phyloP scores from a whole-genome alignment of 768 basidiomycete genomes.

The Guyanaporus albipodus region DNA sequence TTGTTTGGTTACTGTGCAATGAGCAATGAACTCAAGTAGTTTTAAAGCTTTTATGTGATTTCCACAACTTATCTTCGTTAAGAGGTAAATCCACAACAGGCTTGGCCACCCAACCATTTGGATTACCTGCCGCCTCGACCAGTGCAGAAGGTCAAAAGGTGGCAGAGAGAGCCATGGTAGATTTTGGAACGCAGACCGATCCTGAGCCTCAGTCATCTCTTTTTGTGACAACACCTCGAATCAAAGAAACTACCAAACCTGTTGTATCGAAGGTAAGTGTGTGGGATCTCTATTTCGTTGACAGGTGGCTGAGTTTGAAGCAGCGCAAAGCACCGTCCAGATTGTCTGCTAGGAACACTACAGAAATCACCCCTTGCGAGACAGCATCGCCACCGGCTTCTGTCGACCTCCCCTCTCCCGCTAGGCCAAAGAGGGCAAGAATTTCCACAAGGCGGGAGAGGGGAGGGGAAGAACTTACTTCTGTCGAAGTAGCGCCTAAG shows the following conservation, averaged over 20 bases:
- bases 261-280: conserved; percentile 19
- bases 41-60: conserved; percentile 39
- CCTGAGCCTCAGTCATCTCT: conserved; percentile 9
- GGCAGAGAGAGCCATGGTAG: conserved; percentile 16
- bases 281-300: not conserved
- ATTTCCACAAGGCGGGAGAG: conserved; percentile 26
- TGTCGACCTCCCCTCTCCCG: conserved; percentile 20
- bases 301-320: conserved; percentile 5
- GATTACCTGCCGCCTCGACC: not conserved
- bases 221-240: conserved; percentile 9
- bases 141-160: not conserved
- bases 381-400: conserved; percentile 12
- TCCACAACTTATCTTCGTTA: conserved; percentile 25
- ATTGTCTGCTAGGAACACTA: conserved; percentile 12
- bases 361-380: conserved; percentile 13
- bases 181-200: conserved; percentile 30
- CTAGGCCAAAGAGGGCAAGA: conserved; percentile 31
- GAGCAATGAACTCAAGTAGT: conserved; percentile 7
- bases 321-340: conserved; percentile 31
- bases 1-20: conserved; percentile 2
- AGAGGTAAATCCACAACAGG: conserved; percentile 7
- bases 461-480: conserved; percentile 21
- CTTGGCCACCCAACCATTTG: not conserved
- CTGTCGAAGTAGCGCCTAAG: conserved; percentile 2
- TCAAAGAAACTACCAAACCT: conserved; percentile 20